Conservation (phyloP, 495 filamentous ascomycete genomes). For the Monascus purpureus region DNA sequence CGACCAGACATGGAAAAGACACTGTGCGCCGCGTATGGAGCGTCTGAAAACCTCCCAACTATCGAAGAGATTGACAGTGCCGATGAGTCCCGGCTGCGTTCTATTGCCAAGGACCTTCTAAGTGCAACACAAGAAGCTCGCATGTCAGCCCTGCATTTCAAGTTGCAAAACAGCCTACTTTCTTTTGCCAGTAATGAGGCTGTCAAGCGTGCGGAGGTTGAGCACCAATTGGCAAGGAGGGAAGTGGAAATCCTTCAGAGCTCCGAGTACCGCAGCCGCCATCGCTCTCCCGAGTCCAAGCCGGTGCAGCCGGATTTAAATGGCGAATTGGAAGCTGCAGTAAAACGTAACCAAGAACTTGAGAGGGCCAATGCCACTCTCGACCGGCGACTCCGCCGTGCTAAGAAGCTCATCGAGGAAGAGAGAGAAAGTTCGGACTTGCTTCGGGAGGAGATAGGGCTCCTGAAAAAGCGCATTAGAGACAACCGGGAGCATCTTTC, state of each 20-base stretch:
- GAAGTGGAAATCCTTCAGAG: slow-evolving; percentile 80
- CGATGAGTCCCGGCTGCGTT: slow-evolving; percentile 42
- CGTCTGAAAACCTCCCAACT: slow-evolving; percentile 43
- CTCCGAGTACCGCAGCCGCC: slow-evolving; percentile 28
- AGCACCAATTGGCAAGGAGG: slow-evolving; percentile 80
- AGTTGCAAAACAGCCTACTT: slow-evolving; percentile 78
- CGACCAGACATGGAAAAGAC: slow-evolving; percentile 44
- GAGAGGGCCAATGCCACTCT: slow-evolving; percentile 50
- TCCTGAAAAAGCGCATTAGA: slow-evolving; percentile 66
- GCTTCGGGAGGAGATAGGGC: slow-evolving; percentile 55
- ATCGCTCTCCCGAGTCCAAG: slow-evolving; percentile 23
- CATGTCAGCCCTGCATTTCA: slow-evolving; percentile 79
- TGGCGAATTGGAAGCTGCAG: slow-evolving; percentile 27
- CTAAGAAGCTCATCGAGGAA: slow-evolving; percentile 66
- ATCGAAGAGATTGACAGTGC: slow-evolving; percentile 51
- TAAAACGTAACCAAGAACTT: slow-evolving; percentile 41
- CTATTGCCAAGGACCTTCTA: slow-evolving; percentile 41
- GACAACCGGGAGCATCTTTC: slow-evolving; percentile 79
- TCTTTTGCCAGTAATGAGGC: slow-evolving; percentile 77
- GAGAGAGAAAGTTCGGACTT: slow-evolving; percentile 30
- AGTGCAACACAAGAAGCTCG: slow-evolving; percentile 47
- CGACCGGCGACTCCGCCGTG: slow-evolving; percentile 49
- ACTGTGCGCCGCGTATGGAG: slow-evolving; percentile 33
- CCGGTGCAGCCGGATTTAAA: slow-evolving; percentile 15
- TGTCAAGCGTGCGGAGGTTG: slow-evolving; percentile 75